Evolutionary conservation across 768 basidiomycete genomes (phyloP).

Genomic region (Boletus rufocinnamomeus): DNA sequence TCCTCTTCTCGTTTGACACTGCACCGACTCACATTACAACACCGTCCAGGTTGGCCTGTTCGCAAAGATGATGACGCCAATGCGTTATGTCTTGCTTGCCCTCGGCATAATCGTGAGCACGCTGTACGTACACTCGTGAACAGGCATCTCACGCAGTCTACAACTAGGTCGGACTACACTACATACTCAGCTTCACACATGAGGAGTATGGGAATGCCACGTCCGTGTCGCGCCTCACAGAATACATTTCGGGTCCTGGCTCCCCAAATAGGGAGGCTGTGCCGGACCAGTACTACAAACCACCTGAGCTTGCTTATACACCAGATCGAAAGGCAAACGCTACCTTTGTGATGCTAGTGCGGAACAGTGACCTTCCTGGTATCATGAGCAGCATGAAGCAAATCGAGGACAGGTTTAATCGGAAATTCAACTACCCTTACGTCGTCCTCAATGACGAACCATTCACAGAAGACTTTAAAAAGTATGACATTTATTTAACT

Average conservation of each 20-base stretch:
- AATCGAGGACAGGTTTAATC: conserved; percentile 88
- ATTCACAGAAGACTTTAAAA: conserved; percentile 76
- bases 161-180: conserved; percentile 41
- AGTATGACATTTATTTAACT: conserved; percentile 36
- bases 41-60: neutral
- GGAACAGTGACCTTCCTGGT: conserved; percentile 63
- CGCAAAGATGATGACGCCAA: conserved; percentile 56
- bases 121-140: neutral
- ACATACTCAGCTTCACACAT: conserved; percentile 44
- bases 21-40: neutral
- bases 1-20: neutral
- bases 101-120: conserved; percentile 48
- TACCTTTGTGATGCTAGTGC: conserved; percentile 76
- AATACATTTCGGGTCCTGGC: conserved; percentile 22
- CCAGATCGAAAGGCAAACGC: conserved; percentile 75
- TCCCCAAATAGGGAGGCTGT: conserved; percentile 62
- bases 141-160: conserved; percentile 11
- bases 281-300: conserved; percentile 57
- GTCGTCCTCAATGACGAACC: conserved; percentile 87
- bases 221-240: conserved; percentile 37
- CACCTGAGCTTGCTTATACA: conserved; percentile 36
- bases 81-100: conserved; percentile 56
- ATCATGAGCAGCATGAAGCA: conserved; percentile 67
- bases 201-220: conserved; percentile 45
- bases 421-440: conserved; percentile 77